A percentile compares a stretch with the other conserved stretches of the same genome.
Conservation (phyloP, 2,329 filamentous ascomycete genomes). For the Xylariales sp. region DNA sequence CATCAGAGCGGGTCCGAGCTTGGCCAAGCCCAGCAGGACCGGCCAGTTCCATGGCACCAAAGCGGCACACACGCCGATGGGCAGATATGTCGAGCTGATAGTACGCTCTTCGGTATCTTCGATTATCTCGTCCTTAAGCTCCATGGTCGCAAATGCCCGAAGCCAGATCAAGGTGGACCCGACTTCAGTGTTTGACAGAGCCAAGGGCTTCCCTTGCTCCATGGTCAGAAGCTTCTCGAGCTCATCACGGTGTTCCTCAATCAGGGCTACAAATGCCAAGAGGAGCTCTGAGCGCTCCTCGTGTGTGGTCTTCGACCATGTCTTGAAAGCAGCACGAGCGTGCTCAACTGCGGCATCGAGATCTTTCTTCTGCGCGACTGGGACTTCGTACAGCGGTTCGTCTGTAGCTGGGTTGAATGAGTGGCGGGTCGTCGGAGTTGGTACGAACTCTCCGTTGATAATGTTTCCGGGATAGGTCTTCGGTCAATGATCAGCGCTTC, state of each 20-base stretch:
- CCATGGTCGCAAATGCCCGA: constrained; percentile 21
- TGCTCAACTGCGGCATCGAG: constrained; percentile 32
- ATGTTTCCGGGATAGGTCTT: constrained; percentile 8
- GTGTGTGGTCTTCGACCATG: constrained; percentile 27
- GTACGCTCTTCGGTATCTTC: constrained; percentile 30
- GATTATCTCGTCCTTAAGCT: constrained; percentile 32
- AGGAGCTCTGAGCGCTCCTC: constrained; percentile 17
- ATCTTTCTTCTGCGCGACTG: constrained; percentile 30
- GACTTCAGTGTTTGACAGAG: constrained; percentile 18
- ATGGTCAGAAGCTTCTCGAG: constrained; percentile 18
- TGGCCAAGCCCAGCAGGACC: constrained; percentile 45
- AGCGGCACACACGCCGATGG: constrained; percentile 38
- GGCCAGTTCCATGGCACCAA: constrained; percentile 57
- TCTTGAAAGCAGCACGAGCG: constrained; percentile 28
- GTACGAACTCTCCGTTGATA: constrained; percentile 8
- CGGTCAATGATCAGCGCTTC: too few relatives aligned
- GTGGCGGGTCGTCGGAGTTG: constrained; percentile 1
- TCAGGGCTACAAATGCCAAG: constrained; percentile 17
- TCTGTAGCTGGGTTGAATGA: constrained; percentile 27
- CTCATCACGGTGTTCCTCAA: constrained; percentile 14
- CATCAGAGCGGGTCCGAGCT: constrained; percentile 52
- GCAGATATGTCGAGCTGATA: constrained; percentile 29
- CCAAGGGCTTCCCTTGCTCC: constrained; percentile 26
- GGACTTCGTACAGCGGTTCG: constrained; percentile 28
- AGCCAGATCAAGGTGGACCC: constrained; percentile 21